Base-by-base conservation (phyloP, 2,329 filamentous ascomycete genomes). In the Alternaria atra region DNA sequence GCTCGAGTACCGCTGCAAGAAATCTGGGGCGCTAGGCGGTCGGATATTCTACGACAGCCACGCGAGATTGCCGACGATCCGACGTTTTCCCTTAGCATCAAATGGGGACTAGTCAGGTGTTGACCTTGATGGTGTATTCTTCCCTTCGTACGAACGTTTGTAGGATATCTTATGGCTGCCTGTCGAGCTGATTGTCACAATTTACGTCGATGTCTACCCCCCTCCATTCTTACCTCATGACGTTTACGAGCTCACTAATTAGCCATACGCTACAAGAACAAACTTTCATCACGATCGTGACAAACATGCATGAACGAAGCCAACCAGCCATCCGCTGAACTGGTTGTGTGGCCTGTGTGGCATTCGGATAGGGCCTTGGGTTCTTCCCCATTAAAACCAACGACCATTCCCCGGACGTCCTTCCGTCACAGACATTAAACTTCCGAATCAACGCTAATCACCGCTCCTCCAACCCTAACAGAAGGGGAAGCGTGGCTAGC, bases 221-320 rank as follows among this genome's bases (percentile, higher is more conserved):
- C 37, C 25, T n/a, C 9, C 15, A 6, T 10, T 29, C 25, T 6
- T 29, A 44, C 8, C 25, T 50, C 7, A 27, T 25, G 7, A 50
- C n/a, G 13, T 10, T 17, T 32, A 50, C 13, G 20, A 50, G 12
- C 20, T 13, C 20, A 37, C 20, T 37, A 27, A 2, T 25, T 37
- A 50, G 8, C 32, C 32, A 23, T 13, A 23, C 15, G 13, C 20
- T 15, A 37, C 25, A 10, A 34, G 9, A 50, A n/a, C 13, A 25
- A 34, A 37, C 20, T 25, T 17, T 3, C n/a, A 30, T 34, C 30
- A 12, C 7, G 15, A 15, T 35, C 13, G n/a, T 15, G 40, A 46
- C 6, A 47, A 27, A 60, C 58, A 62, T 56, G 35, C 43, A 39
- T 43, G 27, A 57, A 58, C 55, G 60, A 53, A 54, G 60, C 46